Evolutionary conservation across 2,329 filamentous ascomycete species (phyloP), one percentile per base, ranked within the genome.

Genomic region (Pseudogymnoascus sp.): DNA sequence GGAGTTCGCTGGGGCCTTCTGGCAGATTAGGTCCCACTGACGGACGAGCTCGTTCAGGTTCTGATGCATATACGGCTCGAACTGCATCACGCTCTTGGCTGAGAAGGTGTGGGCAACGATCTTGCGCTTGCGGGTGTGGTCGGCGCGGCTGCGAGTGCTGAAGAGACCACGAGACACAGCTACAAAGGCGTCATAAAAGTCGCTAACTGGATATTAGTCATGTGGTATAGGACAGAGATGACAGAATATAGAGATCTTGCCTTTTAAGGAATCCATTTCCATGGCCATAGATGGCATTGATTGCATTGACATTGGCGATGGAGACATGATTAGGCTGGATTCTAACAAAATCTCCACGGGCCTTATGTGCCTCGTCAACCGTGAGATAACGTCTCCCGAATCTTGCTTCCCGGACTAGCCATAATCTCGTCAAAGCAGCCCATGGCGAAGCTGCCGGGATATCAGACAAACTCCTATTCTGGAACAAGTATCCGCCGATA

Each of bases 101-200:
- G 86, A 89, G 77, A 96, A 96, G 29, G 90, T 93, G 74, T 96
- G 90, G 1, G 89, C 86, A 47, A 96, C 85, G 7, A 90, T 86
- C 81, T 96, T 96, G 71, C 91, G 85, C 81, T 96, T 96, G 67
- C 91, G 86, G 0, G 87, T 87, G 75, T 96, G 91, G 71, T 96
- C 90, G 0, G 80, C 79, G 47, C 91, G 84, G 76, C 92, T 85
- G n/a, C 91, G 82, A 0, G 91, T 96, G 75, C 93, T 96, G 84
- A 96, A 96, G 12, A 96, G 81, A 11, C 91, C 91, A 6, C 90
- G 84, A 54, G 83, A 83, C 71, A 96, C 95, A 11, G 89, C 92
- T 62, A 96, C 91, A 69, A 96, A 96, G 60, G 90, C 89, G 70
- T 96, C 91, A 70, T 96, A 96, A 77, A 92, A 96, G 3, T 92